Percentiles rank a stretch among this genome's conserved stretches.
phyloP scores from a whole-genome alignment of 345 rosid species.

The Sisymbrium altissimum region DNA sequence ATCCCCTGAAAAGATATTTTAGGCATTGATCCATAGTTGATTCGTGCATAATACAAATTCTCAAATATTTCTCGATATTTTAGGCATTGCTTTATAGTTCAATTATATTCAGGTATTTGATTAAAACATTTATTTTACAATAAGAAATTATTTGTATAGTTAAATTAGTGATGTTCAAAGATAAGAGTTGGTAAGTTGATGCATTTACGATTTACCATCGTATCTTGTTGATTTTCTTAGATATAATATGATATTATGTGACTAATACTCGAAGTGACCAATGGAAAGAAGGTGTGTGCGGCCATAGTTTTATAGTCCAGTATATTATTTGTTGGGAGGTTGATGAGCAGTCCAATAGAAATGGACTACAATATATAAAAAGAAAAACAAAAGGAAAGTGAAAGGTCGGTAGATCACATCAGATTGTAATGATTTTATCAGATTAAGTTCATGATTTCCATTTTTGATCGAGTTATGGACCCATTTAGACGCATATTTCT shows the following conservation, averaged over 20 bases:
- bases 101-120: neutral
- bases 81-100: neutral
- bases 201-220: constrained; percentile 18
- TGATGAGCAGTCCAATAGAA: constrained; percentile 37
- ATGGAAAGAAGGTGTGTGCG: constrained; percentile 26
- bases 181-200: constrained; percentile 7
- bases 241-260: neutral
- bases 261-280: constrained; percentile 18
- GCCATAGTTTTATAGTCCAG: constrained; percentile 25
- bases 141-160: neutral
- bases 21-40: neutral
- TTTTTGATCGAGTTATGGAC: constrained; percentile 31
- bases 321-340: constrained; percentile 22
- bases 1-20: neutral
- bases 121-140: neutral
- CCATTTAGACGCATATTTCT: constrained; percentile 15
- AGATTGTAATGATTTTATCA: constrained; percentile 55
- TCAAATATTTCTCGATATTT: neutral
- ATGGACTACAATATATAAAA: neutral
- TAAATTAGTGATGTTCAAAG: neutral
- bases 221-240: neutral
- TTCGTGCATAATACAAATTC: neutral
- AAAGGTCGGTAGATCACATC: constrained; percentile 68
- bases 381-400: constrained; percentile 6
- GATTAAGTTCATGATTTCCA: constrained; percentile 45